These are phyloP conservation scores for Datisca glomerata DNA, from an alignment of 306 rosid genomes.

Conservation along the genomic window DNA sequence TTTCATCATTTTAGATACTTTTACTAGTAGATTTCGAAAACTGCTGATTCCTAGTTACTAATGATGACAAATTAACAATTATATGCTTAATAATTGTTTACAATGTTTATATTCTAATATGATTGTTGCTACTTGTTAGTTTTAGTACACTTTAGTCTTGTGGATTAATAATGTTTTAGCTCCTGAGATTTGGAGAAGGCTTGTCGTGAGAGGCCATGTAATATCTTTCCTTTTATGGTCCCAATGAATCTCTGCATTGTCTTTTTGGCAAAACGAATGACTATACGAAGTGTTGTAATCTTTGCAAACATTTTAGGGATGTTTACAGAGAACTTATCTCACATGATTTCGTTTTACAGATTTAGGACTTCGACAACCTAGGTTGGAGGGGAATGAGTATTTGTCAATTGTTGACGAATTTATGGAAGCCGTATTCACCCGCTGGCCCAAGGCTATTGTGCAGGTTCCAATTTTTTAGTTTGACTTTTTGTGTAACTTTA, in stretches of 20 bases:
- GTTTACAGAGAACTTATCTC: slow-evolving; percentile 19
- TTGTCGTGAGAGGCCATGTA: too few relatives aligned
- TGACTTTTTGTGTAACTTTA: slow-evolving; percentile 6
- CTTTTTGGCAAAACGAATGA: too few relatives aligned
- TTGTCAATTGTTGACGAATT: slow-evolving; percentile 87
- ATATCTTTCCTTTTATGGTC: too few relatives aligned
- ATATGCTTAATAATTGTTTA: not conserved
- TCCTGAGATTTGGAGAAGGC: not conserved
- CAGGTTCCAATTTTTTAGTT: slow-evolving; percentile 39
- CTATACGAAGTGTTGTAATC: too few relatives aligned
- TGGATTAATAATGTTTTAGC: not conserved
- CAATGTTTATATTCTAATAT: too few relatives aligned
- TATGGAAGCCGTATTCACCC: slow-evolving; percentile 88
- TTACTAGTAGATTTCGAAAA: too few relatives aligned
- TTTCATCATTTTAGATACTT: too few relatives aligned
- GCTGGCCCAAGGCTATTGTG: slow-evolving; percentile 99
- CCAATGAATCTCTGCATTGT: too few relatives aligned
- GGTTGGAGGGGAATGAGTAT: slow-evolving; percentile 98
- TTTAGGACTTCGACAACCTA: slow-evolving; percentile 95
- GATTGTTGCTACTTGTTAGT: not conserved
- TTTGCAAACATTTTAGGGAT: too few relatives aligned
- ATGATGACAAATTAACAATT: not conserved
- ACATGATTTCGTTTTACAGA: slow-evolving; percentile 56
- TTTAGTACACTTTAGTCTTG: slow-evolving; percentile 1
- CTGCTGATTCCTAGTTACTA: not conserved